Conservation (phyloP, 2,329 filamentous ascomycete genomes). For the Arthroderma uncinatum region DNA sequence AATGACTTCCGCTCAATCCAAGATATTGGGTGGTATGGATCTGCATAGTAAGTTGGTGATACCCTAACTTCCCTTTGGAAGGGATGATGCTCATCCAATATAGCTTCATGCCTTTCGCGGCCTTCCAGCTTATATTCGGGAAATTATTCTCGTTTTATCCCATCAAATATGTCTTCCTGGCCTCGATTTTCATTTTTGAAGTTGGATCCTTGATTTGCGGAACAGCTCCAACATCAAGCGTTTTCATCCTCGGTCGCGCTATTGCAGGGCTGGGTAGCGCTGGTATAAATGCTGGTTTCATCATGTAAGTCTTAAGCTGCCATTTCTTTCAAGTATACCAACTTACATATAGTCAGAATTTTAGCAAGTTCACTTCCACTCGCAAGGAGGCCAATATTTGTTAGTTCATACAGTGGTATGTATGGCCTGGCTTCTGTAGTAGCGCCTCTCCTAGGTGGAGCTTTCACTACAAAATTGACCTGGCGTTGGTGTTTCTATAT, state of each 20-base stretch:
- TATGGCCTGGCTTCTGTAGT: slow-evolving; percentile 15
- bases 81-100: slow-evolving; percentile 28
- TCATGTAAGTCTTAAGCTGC: slow-evolving; percentile 20
- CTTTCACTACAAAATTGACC: slow-evolving; percentile 32
- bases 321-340: slow-evolving; percentile 1
- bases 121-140: slow-evolving; percentile 26
- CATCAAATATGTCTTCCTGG: too few relatives aligned
- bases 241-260: slow-evolving; percentile 20
- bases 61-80: background rate
- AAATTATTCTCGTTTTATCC: slow-evolving; percentile 33
- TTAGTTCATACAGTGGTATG: slow-evolving; percentile 11
- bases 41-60: slow-evolving; percentile 22
- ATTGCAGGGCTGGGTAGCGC: slow-evolving; percentile 31
- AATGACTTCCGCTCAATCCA: slow-evolving; percentile 24
- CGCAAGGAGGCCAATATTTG: slow-evolving; percentile 8
- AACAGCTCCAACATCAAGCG: background rate
- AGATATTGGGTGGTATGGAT: slow-evolving; percentile 30
- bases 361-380: slow-evolving; percentile 4
- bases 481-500: slow-evolving; percentile 39
- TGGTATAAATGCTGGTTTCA: too few relatives aligned
- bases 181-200: slow-evolving; percentile 22
- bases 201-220: slow-evolving; percentile 19
- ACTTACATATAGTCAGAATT: slow-evolving; percentile 25
- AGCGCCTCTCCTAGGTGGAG: slow-evolving; percentile 27
- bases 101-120: slow-evolving; percentile 10